Evolutionary conservation across 2,329 filamentous ascomycete genomes (phyloP), one percentile per base, ranked within the genome.

Genomic region (Diaporthe velutina): DNA sequence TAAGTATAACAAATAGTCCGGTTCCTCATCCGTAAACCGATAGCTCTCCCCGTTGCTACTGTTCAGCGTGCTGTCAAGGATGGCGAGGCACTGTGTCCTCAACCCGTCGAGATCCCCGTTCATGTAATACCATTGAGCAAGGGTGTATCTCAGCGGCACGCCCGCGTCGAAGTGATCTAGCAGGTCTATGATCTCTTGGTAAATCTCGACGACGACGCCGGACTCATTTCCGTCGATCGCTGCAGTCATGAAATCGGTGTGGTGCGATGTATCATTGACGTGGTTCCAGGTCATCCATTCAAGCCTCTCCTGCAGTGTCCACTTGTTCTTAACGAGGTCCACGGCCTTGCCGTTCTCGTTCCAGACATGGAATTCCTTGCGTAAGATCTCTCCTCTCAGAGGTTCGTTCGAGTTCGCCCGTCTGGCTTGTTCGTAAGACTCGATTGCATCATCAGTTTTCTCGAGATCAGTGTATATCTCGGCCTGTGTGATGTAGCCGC

Each of bases 11-110:
- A 30, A 25, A 2, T 10, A 19, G 2, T 22, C 40, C 2, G 64
- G 64, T 2, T 74, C 52, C 52, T 74, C 72, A n/a, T 74, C 40
- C 35, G 72, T 74, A 64, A 74, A 70, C 15, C 64, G 61, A 15
- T 67, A 74, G 0, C 2, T 3, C 9, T 33, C 58, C 25, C 58
- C 19, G 25, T 50, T 42, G 22, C 61, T 45, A 25, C 52, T 54
- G 30, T 7, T 74, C n/a, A 55, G 38, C 10, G 30, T 74, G 40
- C 60, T 70, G 64, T 74, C 64, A 3, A 74, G 72, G 19, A 74
- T 10, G 4, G n/a, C 30, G 40, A 25, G n/a, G 2, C 35, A 33
- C 22, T 70, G 22, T 4, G 9, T 67, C 3, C 50, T 74, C 25
- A 67, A n/a, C 6, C 28, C 28, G 0, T 57, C 64, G 12, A 54